Conservation (phyloP, 345 rosid species). For the Carallia brachiata region DNA sequence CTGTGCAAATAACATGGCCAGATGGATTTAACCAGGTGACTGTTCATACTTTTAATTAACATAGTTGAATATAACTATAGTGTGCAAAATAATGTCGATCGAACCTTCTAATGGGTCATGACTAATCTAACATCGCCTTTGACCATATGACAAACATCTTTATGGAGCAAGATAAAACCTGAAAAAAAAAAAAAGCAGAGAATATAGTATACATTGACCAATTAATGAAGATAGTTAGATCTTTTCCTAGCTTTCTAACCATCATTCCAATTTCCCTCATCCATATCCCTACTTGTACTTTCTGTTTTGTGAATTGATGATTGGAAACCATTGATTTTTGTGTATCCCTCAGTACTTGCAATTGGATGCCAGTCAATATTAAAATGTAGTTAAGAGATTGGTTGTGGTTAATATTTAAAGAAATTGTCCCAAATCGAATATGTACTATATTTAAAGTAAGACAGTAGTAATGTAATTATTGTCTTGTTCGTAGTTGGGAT, state of each 20-base stretch:
- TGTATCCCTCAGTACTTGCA: too few species aligned
- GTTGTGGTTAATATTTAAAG: too few species aligned
- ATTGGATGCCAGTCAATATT: too few species aligned
- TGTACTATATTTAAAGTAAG: background rate
- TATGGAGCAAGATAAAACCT: background rate
- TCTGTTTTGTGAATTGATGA: too few species aligned
- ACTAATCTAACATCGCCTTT: background rate
- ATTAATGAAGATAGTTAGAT: background rate
- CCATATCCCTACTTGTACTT: too few species aligned
- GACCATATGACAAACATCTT: slow-evolving; percentile 1
- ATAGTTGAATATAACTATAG: background rate
- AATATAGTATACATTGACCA: background rate
- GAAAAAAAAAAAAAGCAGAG: background rate
- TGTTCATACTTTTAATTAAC: background rate
- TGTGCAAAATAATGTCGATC: background rate
- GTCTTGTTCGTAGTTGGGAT: too few species aligned
- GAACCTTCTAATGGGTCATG: background rate
- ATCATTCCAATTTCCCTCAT: too few species aligned
- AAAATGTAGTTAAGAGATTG: too few species aligned
- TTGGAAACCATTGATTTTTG: too few species aligned
- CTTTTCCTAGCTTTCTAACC: too few species aligned
- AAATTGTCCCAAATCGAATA: background rate
- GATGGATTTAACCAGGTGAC: slow-evolving; percentile 88
- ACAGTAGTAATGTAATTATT: background rate
- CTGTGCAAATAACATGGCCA: slow-evolving; percentile 93